Percentiles rank a stretch among this genome's conserved stretches.
Evolutionary conservation across 352 stramenopile species (phyloP).

Genomic region (Phytophthora sojae): DNA sequence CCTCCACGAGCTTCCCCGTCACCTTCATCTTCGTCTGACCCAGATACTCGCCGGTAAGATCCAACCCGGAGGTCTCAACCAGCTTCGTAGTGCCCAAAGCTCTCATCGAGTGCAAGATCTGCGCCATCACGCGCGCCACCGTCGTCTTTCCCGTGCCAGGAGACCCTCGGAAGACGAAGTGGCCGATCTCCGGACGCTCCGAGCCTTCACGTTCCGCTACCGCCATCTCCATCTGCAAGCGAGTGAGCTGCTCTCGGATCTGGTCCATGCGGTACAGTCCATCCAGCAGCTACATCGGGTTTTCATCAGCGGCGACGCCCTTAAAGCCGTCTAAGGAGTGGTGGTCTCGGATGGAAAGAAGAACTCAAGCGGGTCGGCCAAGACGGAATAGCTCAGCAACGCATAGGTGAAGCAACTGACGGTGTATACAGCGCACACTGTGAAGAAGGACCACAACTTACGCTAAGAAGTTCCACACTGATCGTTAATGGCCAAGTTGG

Average conservation of each 20-base stretch:
- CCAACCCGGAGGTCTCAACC: constrained; percentile 86
- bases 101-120: constrained; percentile 94
- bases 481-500: constrained; percentile 2
- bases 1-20: constrained; percentile 85
- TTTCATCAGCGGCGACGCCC: constrained; percentile 28
- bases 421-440: background rate
- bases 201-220: constrained; percentile 74
- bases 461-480: constrained; percentile 10
- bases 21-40: constrained; percentile 92
- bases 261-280: constrained; percentile 68
- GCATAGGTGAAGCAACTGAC: constrained; percentile 5
- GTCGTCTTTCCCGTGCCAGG: constrained; percentile 93
- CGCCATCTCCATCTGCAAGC: constrained; percentile 62
- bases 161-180: constrained; percentile 90
- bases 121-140: constrained; percentile 92
- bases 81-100: constrained; percentile 93
- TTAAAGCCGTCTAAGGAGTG: no score
- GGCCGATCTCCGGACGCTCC: constrained; percentile 64
- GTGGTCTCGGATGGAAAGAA: no score
- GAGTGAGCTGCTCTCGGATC: constrained; percentile 60
- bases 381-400: constrained; percentile 1
- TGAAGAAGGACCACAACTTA: constrained; percentile 23
- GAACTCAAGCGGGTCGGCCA: no score
- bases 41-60: constrained; percentile 91
- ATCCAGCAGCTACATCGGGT: constrained; percentile 64